Evolutionary conservation across 495 filamentous ascomycete species (phyloP), one percentile per base, ranked within the genome.

Genomic region (Trichoderma gamsii): DNA sequence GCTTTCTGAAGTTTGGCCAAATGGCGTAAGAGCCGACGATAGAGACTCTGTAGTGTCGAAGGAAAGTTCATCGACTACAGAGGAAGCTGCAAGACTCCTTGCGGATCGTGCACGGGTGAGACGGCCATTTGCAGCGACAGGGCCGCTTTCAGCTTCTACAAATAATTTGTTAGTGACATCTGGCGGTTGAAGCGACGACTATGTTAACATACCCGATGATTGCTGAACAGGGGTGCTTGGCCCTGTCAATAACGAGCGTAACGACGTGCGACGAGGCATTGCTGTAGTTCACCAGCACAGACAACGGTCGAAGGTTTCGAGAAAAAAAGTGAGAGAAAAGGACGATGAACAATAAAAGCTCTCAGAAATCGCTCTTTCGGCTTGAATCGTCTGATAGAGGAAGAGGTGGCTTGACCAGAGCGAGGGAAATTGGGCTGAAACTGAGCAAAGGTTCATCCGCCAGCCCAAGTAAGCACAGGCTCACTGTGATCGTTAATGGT

Each of bases 1-100:
- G 65, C 82, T 87, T 8, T 82, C 86, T 1, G 83, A 84, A 49
- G 83, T 79, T 18, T 67, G 56, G 29, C 56, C 56, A 32, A 61
- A 64, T 18, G 35, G 59, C 9, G 65, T 67, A 23, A 61, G 25
- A 4, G 16, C 56, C 56, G 56, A 61, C 12, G 56, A 61, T 6
- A 32, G 1, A 18, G 56, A 61, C 4, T 52, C 65, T 13, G 15
- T 52, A n/a, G 27, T 67, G 2, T 18, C 16, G 1, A 32, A 15
- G 13, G 23, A 29, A 12, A 61, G 56, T 9, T 61, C 56, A 61
- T 61, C 56, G 27, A 32, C 25, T 18, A 25, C 12, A 32, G 56
- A 61, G 25, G 25, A 61, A 12, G 11, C 56, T 32, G 11, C 25
- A 61, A 32, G 25, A 25, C 29, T 61, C 25, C 56, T 61, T 9